Conservation (phyloP, 2,329 filamentous ascomycete species). For the Leptodontidium sp. region DNA sequence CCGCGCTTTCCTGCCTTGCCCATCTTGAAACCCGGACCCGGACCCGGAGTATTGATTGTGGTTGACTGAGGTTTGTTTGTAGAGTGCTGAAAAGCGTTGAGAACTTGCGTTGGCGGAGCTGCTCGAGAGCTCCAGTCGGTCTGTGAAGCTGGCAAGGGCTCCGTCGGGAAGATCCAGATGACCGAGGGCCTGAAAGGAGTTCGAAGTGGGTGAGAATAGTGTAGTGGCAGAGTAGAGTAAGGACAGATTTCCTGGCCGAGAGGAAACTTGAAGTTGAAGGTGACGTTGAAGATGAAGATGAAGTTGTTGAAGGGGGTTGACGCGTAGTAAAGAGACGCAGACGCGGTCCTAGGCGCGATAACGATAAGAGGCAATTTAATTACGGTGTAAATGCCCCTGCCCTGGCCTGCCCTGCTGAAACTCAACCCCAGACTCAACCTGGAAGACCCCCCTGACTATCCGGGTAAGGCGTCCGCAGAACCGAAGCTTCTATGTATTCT, state of each 20-base stretch:
- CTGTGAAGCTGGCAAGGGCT: no score
- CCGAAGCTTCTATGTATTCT: not conserved
- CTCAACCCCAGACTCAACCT: not conserved
- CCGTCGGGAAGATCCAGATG: no score
- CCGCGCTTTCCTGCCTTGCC: slow-evolving; percentile 38
- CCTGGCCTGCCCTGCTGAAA: not conserved
- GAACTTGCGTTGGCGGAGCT: no score
- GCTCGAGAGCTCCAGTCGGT: no score
- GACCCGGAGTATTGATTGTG: not conserved
- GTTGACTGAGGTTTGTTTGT: not conserved
- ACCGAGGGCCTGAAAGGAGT: no score
- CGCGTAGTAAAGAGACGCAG: slow-evolving; percentile 15
- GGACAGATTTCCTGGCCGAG: not conserved
- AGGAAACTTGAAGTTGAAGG: not conserved
- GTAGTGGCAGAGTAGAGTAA: not conserved
- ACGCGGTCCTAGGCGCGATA: not conserved
- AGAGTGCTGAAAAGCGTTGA: no score
- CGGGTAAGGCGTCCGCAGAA: not conserved
- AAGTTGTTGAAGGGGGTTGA: slow-evolving; percentile 10
- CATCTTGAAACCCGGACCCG: slow-evolving; percentile 32
- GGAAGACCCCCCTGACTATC: no score
- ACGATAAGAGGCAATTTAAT: not conserved
- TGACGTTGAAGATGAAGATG: no score
- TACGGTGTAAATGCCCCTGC: no score
- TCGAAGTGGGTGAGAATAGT: no score